Base-by-base conservation (phyloP, 2,329 filamentous ascomycete genomes). In the Dactylonectria macrodidyma region DNA sequence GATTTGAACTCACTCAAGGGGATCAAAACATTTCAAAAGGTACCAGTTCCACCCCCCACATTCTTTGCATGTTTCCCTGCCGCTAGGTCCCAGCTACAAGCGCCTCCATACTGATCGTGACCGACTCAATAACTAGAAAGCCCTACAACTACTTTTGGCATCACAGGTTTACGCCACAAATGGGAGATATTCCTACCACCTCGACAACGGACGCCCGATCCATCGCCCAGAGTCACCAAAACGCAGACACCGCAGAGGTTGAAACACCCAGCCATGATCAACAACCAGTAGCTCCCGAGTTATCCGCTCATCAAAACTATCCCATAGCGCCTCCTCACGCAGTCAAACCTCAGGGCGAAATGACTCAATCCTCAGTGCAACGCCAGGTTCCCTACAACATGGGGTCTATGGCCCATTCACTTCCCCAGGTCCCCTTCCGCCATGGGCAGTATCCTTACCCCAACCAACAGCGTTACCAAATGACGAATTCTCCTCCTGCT, bases 341-440 rank as follows among this genome's bases (percentile, higher is more conserved):
- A 3, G 85, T 84, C 69, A 77, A 80, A 19, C 75, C 78, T 34
- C 84, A 86, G 62, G 78, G 83, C 70, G 82, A 84, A 62, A 84
- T 85, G 80, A 70, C 78, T 51, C 76, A 78, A 44, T 68, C 67
- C 38, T 59, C 72, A 5, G 71, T 65, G 1, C 61, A 64, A 36
- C 73, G 74, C 14, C 72, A 74, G 54, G 80, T 71, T 5, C 77
- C 81, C 8, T 88, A 85, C 76, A 86, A 85, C 71, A 86, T 88
- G 85, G 77, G 73, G 22, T 70, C 78, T 16, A 82, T 89, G 80
- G 78, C 78, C 34, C 82, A 79, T 69, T 76, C 84, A 56, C 78
- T 88, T 34, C 86, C 86, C 0, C 80, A 81, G 38, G 67, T 77
- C 26, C 76, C 74, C 7, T 86, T 84, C 72, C 81, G 81, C 64